These are phyloP conservation scores for Rutidosis leptorrhynchoides DNA, from an alignment of 129 eudicot genomes.

Conservation along the genomic window DNA sequence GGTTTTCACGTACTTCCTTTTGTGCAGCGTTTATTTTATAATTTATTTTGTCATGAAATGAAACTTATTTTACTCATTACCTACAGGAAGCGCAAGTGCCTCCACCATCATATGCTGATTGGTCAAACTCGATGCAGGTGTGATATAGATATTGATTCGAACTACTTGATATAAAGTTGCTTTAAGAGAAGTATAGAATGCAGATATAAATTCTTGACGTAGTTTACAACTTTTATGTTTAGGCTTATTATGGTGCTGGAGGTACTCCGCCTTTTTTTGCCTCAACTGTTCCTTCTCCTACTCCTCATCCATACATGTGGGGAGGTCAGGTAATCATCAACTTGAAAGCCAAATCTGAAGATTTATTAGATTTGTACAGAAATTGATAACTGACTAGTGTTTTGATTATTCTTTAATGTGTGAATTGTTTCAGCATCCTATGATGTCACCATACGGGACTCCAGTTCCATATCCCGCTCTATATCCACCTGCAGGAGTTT, in stretches of 20 bases:
- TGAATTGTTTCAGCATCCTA: constrained; percentile 58
- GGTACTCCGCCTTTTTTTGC: constrained; percentile 89
- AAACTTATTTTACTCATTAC: not conserved
- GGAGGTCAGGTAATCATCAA: constrained; percentile 68
- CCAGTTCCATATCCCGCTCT: constrained; percentile 91
- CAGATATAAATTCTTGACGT: constrained; percentile 15
- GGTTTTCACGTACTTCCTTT: constrained; percentile 40
- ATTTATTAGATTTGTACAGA: not conserved
- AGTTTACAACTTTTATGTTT: constrained; percentile 24
- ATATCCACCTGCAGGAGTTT: constrained; percentile 86
- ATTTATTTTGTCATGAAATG: not conserved
- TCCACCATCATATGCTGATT: constrained; percentile 73
- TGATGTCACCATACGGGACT: constrained; percentile 92
- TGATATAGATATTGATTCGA: constrained; percentile 18
- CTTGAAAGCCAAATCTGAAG: not conserved
- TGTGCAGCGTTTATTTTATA: constrained; percentile 1
- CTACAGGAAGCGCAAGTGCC: constrained; percentile 65
- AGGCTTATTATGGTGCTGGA: constrained; percentile 96
- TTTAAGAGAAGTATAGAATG: no score
- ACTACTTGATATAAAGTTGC: no score
- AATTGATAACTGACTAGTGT: constrained; percentile 12
- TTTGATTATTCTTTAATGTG: constrained; percentile 16
- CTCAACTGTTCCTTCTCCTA: constrained; percentile 74
- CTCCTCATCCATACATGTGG: constrained; percentile 97
- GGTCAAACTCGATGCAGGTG: constrained; percentile 97